Evolutionary conservation across 345 rosid species (phyloP), one percentile per base, ranked within the genome.

Genomic region (Gossypium stocksii): DNA sequence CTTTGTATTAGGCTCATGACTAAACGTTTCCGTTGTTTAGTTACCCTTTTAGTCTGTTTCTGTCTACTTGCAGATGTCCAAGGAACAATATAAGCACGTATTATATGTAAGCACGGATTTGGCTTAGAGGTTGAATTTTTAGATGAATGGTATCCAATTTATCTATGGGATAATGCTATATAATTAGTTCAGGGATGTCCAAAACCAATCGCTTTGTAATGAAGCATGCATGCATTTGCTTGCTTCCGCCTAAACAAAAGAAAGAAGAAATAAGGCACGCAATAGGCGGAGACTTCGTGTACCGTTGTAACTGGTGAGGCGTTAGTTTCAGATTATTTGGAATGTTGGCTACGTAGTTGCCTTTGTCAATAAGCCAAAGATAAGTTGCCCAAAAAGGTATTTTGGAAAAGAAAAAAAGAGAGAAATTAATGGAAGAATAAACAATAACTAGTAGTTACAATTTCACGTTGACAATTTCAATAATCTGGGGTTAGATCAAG

Each of bases 211-310:
- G 14, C 70, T 66, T 66, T 12, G 38, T 12, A 20, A 20, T 22
- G 53, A 66, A 44, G n/a, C 53, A 44, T 44, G 53, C 70, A 22
- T 11, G 70, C 70, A 22, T 44, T 46, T 66, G 52, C 53, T 66
- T 66, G 23, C 8, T 19, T 66, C 34, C 43, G 27, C 22, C 14
- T 3, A 45, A 45, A 45, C 70, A 20, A 63, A 63, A 63, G 48
- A 20, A 29, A 4, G 29, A 11, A 11, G 70, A 44, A n/a, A 43
- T 17, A 17, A 17, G 14, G 7, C 23, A 3, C 23, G 68, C 65
- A 61, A 16, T 17, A 62, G 68, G 68, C 49, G 70, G 52, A 66
- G 70, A 27, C 52, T 10, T 9, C 51, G 69, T 65, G 16, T 19
- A 43, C 29, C 17, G 9, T 23, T 17, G 69, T 44, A 4, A 34